Base-by-base conservation (phyloP, 2,329 filamentous ascomycete genomes). In the Verticillium isaacii region DNA sequence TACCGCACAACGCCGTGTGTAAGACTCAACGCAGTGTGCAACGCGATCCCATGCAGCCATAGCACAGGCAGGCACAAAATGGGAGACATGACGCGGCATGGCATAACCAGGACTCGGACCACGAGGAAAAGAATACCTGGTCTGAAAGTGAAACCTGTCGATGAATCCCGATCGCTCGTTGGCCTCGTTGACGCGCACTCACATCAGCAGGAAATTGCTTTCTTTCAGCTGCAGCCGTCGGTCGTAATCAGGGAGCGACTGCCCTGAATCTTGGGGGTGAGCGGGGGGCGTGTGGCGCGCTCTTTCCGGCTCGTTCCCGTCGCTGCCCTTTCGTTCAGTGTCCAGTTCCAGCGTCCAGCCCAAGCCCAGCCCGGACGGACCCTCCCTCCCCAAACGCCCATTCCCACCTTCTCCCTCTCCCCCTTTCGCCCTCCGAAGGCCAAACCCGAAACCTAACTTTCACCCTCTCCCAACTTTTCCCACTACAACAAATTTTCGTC, bases 321-420 rank as follows among this genome's bases (percentile, higher is more conserved):
- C 55, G 45, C 45, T 25, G 29, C 54, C 54, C 34, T 56, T 34
- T 34, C 5, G 29, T 29, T 29, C 29, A 29, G 29, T 29, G 29
- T 7, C 50, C 50, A 6, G 29, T 50, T 50, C 50, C 50, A 11
- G 23, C 19, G 29, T 55, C 23, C 29, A 29, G 34, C 29, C 45
- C 45, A 57, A 57, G 55, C 55, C 55, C 32, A 57, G 34, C 55
- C 55, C n/a, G 32, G 32, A 57, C 55, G 56, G 56, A 58, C 56
- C 56, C 56, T 58, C 57, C 57, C 57, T 45, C 25, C 57, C 57
- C 45, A 45, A 41, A 32, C 37, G 32, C 57, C 37, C 57, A 19
- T 36, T 36, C 55, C 55, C 36, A 19, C 39, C 45, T 37, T 39
- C 32, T 34, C 32, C 25, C 57, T 29, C 57, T 41, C 45, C 25